A percentile compares a stretch with the other conserved stretches of the same genome.
Conservation (phyloP, 2,329 filamentous ascomycete species). For the Rhynchosporium agropyri region DNA sequence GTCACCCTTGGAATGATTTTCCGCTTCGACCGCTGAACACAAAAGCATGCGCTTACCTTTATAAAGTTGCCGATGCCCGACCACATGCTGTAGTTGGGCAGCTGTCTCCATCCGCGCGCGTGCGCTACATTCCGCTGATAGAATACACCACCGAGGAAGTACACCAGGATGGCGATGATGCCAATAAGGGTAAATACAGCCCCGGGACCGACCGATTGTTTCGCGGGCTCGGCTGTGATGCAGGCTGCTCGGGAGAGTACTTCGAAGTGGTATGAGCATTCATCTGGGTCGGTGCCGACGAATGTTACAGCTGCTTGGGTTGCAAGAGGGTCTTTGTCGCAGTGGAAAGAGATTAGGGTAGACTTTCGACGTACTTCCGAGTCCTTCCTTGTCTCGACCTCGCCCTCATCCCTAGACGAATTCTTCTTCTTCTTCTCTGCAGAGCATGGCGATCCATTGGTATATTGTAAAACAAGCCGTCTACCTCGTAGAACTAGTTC, state of each 20-base stretch:
- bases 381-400: conserved; percentile 38
- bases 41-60: conserved; percentile 59
- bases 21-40: conserved; percentile 36
- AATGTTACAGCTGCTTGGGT: conserved; percentile 76
- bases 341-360: conserved; percentile 89
- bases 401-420: conserved; percentile 43
- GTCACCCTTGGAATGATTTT: conserved; percentile 38
- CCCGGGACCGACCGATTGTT: conserved; percentile 70
- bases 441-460: conserved; percentile 74
- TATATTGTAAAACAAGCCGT: conserved; percentile 78
- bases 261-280: conserved; percentile 96
- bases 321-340: conserved; percentile 77
- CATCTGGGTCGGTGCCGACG: conserved; percentile 79
- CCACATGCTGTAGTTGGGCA: conserved; percentile 95
- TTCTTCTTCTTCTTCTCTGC: conserved; percentile 44
- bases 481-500: conserved; percentile 63
- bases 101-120: conserved; percentile 90
- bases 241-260: conserved; percentile 85
- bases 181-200: conserved; percentile 88
- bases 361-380: conserved; percentile 63
- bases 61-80: conserved; percentile 83
- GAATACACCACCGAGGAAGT: conserved; percentile 88
- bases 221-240: conserved; percentile 65
- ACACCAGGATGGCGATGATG: conserved; percentile 76
- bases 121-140: conserved; percentile 96